phyloP scores from a whole-genome alignment of 306 rosid species.

The Luffa aegyptiaca region DNA sequence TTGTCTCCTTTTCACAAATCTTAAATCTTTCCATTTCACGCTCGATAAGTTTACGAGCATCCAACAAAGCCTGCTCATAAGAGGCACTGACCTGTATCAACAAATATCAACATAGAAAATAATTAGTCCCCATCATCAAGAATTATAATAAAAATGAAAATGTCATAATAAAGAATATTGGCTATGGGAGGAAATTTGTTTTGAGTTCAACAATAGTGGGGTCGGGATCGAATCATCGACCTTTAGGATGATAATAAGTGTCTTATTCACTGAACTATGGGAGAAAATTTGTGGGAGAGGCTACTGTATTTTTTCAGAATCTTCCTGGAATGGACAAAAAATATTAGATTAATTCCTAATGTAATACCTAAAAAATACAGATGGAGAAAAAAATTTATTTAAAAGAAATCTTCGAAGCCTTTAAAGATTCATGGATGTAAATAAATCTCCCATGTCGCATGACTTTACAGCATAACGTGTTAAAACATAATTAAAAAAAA shows the following conservation, averaged over 20 bases:
- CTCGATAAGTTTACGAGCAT: constrained; percentile 88
- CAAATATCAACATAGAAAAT: constrained; percentile 19
- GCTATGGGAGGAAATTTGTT: not conserved
- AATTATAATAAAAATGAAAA: not conserved
- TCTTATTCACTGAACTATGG: not conserved
- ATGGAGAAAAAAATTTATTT: no score
- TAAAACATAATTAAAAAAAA: no score
- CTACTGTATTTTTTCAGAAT: not conserved
- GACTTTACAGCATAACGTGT: no score
- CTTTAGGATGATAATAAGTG: not conserved
- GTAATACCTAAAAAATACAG: not conserved
- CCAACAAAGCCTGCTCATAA: constrained; percentile 93
- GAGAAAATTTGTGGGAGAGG: not conserved
- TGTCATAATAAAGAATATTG: not conserved
- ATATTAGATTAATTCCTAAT: not conserved
- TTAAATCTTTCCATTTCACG: constrained; percentile 99
- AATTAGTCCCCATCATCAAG: constrained; percentile 19
- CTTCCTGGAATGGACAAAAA: not conserved
- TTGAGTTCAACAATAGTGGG: not conserved
- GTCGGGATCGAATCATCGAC: not conserved
- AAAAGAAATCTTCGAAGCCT: no score
- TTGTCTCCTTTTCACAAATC: constrained; percentile 94
- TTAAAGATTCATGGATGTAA: no score
- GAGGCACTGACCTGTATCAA: constrained; percentile 89
- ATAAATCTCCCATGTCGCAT: no score